These are phyloP conservation scores for Xylaria curta DNA, from an alignment of 495 filamentous ascomycete genomes.

Conservation along the genomic window DNA sequence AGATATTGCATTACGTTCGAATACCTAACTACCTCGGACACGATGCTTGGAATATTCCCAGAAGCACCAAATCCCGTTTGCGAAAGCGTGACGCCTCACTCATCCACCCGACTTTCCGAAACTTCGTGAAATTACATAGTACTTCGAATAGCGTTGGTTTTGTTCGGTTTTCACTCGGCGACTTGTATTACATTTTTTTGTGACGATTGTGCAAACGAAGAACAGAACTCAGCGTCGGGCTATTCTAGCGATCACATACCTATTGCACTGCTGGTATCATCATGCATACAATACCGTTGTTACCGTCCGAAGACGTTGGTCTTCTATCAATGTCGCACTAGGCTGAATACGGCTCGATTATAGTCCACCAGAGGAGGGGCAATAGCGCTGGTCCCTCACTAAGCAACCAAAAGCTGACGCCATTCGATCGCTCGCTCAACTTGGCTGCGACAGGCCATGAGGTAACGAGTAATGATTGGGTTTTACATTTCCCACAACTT, in stretches of 20 bases:
- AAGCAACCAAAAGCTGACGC: slow-evolving; percentile 20
- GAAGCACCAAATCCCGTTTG: background rate
- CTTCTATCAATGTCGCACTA: background rate
- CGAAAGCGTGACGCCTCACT: background rate
- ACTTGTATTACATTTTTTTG: background rate
- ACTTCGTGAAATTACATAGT: background rate
- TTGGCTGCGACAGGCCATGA: background rate
- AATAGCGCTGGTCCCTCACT: slow-evolving; percentile 23
- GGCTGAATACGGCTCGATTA: background rate
- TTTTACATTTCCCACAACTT: background rate
- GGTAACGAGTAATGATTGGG: background rate
- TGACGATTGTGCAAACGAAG: background rate
- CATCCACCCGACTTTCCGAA: background rate
- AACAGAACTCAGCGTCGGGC: background rate
- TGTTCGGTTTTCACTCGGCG: background rate
- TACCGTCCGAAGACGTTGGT: background rate
- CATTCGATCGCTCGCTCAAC: slow-evolving; percentile 2
- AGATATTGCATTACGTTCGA: background rate
- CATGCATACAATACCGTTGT: background rate
- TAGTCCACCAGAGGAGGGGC: slow-evolving; percentile 5
- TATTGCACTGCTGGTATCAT: background rate
- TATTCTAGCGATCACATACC: no score
- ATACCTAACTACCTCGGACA: background rate
- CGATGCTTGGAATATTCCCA: background rate
- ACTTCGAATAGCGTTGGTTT: background rate